Evolutionary conservation across 768 basidiomycete species (phyloP).

Genomic region (Suillus sp.): DNA sequence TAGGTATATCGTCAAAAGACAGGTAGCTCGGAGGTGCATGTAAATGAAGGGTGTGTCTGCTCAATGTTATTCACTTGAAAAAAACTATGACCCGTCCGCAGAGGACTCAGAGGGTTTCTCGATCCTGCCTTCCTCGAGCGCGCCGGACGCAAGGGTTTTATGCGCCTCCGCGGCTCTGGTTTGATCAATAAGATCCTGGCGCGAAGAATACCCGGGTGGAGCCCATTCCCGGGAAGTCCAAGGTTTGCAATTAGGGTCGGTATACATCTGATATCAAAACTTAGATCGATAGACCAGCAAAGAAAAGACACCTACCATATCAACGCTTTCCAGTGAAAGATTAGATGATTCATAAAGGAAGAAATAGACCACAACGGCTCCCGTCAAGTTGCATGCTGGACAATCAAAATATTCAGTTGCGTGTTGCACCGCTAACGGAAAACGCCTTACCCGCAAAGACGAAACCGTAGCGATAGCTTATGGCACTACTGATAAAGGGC

Average conservation of each 20-base stretch:
- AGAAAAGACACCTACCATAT: constrained; percentile 42
- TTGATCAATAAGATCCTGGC: constrained; percentile 48
- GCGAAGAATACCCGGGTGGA: constrained; percentile 53
- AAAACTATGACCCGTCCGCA: neutral
- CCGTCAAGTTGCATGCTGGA: constrained; percentile 57
- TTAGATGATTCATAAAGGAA: constrained; percentile 78
- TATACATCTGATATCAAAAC: constrained; percentile 52
- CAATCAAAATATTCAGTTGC: neutral
- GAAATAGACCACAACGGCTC: constrained; percentile 62
- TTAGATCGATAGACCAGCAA: constrained; percentile 5
- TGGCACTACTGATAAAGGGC: constrained; percentile 64
- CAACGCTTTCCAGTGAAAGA: constrained; percentile 66
- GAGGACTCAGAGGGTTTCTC: constrained; percentile 22
- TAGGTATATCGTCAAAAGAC: neutral
- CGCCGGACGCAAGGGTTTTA: constrained; percentile 31
- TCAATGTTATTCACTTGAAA: neutral
- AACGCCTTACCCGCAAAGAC: constrained; percentile 58
- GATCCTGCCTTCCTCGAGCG: constrained; percentile 27
- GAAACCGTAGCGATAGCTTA: constrained; percentile 66
- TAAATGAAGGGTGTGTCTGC: neutral
- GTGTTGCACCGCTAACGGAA: neutral
- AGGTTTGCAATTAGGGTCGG: constrained; percentile 61
- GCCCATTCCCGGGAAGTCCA: constrained; percentile 67
- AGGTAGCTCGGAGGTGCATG: neutral
- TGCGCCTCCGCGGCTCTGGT: constrained; percentile 42